Evolutionary conservation across 1,284 basidiomycete genomes (phyloP), one percentile per base, ranked within the genome.

Genomic region (Cutaneotrichosporon curvatum): DNA sequence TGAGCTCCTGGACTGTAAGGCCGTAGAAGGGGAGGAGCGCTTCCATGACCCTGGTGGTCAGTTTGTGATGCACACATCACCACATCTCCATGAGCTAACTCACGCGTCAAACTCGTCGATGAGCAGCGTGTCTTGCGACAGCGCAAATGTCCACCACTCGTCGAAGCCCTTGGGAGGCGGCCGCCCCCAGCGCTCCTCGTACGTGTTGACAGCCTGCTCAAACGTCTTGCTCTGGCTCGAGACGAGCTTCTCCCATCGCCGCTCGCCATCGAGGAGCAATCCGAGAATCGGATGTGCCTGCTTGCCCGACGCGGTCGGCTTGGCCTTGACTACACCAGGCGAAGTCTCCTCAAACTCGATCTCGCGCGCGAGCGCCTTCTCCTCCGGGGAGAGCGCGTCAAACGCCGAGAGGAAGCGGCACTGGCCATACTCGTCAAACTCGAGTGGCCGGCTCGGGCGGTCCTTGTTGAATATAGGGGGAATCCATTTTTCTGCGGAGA

Each of bases 141-240:
- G n/a, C n/a, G 16, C 71, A 57, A 2, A 68, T 62, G 19, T 68
- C 58, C 51, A 70, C 71, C 72, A 73, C 28, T 59, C 50, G 35
- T 70, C 72, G 46, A 72, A 73, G 14, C 71, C 71, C 51, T 65
- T 65, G 1, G 75, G 75, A 4, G 75, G 75, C 19, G 65, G 57
- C 39, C 65, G 61, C 2, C 60, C 63, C 62, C 74, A 74, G 40
- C 68, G 60, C 42, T 60, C 56, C 43, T 65, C 63, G 57, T 77
- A 77, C 51, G 71, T 70, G 35, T 64, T 49, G 4, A 73, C 74
- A 8, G 74, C 74, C 53, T 76, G 65, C 37, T 72, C 69, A 23
- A 77, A 58, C 14, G 73, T 72, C 57, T 64, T 69, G 49, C 69
- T 72, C 66, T 77, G 75, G 47, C 60, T 53, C 12, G 62, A 51